Evolutionary conservation across 768 basidiomycete species (phyloP), one percentile per base, ranked within the genome.

Genomic region (Podaxis sp.): DNA sequence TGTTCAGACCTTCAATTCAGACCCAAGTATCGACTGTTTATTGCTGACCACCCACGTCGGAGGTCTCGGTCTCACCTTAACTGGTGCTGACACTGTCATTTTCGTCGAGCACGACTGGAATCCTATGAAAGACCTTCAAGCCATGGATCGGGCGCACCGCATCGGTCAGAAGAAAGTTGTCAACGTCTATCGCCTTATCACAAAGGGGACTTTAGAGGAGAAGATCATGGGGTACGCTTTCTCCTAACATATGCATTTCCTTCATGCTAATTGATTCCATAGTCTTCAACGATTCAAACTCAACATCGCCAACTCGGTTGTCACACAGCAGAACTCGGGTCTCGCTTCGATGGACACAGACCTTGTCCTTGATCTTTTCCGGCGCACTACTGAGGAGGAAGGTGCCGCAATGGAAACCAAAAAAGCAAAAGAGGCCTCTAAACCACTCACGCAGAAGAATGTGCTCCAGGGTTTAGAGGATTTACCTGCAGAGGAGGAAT

Each of bases 71-170:
- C 77, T 99, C 71, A 99, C 96, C 20, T 78, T 99, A 66, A 99
- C 97, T 0, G 96, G 97, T 22, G 97, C 97, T 6, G 97, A 99
- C 73, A 99, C 97, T 0, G 97, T 99, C 62, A 97, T 99, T 66
- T 99, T 99, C 69, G 94, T 99, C 57, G 97, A 99, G 73, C 97
- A 99, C 69, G 97, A 99, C 73, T 99, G 97, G 97, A 99, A 99
- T 73, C 97, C 97, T 6, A 97, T 96, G 95, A 99, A 99, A 74
- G 97, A 99, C 78, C 78, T 99, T 5, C 97, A 99, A 72, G 97
- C 97, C 7, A 99, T 99, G 97, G 97, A 99, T 72, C 86, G 97
- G 62, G 97, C 97, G 1, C 97, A 99, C 76, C 89, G 97, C 58
- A 89, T 99, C 40, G 97, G 97, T 5, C 97, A 99, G 78, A 99